Evolutionary conservation across 2,329 filamentous ascomycete species (phyloP).

Genomic region (Lizonia empirigonia): DNA sequence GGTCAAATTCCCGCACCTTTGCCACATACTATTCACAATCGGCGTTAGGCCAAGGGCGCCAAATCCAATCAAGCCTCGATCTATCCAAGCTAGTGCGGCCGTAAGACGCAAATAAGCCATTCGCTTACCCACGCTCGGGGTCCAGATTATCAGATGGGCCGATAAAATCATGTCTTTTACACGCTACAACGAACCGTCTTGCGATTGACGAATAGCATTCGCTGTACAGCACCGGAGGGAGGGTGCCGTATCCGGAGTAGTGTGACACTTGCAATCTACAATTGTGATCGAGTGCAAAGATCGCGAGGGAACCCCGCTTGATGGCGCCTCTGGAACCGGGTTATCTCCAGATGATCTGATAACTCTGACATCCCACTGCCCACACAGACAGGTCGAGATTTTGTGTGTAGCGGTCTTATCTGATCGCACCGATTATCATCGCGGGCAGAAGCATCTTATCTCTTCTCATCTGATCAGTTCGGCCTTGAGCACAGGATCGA

Average conservation of each 20-base stretch:
- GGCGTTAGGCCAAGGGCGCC: constrained; percentile 28
- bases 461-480: constrained; percentile 33
- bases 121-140: constrained; percentile 27
- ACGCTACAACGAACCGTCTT: constrained; percentile 10
- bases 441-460: constrained; percentile 29
- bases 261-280: constrained; percentile 1
- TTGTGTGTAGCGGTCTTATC: constrained; percentile 25
- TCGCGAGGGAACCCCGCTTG: constrained; percentile 18
- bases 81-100: constrained; percentile 18
- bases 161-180: constrained; percentile 24
- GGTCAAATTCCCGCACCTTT: constrained; percentile 5
- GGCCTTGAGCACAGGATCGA: constrained; percentile 1
- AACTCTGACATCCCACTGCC: constrained; percentile 10
- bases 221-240: not conserved
- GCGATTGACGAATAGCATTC: constrained; percentile 7
- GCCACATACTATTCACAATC: constrained; percentile 9
- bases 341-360: constrained; percentile 32
- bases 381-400: constrained; percentile 1
- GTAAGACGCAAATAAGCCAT: constrained; percentile 16
- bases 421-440: constrained; percentile 24
- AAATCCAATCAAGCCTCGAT: constrained; percentile 29
- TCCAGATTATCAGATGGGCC: constrained; percentile 42
- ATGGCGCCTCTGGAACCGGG: constrained; percentile 5
- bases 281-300: not conserved
- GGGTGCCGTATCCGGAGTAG: not conserved